These are phyloP conservation scores for Alternaria rosae DNA, from an alignment of 2,329 filamentous ascomycete genomes.

Conservation along the genomic window DNA sequence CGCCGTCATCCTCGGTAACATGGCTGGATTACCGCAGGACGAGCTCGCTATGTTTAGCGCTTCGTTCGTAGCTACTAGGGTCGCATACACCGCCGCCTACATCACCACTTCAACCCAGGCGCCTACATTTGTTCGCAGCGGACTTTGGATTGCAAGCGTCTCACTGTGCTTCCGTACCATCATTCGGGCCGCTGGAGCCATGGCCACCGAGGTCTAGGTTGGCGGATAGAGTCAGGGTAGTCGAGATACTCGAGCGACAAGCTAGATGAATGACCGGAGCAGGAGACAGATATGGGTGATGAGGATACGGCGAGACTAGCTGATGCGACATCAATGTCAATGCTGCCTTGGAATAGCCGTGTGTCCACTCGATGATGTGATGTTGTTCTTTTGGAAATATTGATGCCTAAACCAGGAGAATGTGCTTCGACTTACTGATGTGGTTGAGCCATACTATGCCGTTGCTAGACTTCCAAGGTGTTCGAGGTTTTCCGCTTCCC, in stretches of 20 bases:
- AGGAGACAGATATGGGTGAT: neutral
- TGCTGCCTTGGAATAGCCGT: neutral
- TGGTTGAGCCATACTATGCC: neutral
- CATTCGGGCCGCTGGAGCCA: conserved; percentile 31
- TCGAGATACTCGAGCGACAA: neutral
- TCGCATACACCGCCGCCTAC: conserved; percentile 51
- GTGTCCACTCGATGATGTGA: neutral
- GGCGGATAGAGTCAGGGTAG: neutral
- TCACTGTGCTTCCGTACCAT: conserved; percentile 33
- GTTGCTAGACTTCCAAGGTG: neutral
- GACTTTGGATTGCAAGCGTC: conserved; percentile 28
- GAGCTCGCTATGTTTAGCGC: conserved; percentile 48
- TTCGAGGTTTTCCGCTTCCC: neutral
- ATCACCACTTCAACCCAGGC: conserved; percentile 36
- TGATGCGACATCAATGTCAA: neutral
- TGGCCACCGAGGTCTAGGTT: conserved; percentile 11
- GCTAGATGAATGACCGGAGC: neutral
- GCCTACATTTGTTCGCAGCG: conserved; percentile 25
- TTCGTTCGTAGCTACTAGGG: conserved; percentile 47
- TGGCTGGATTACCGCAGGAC: conserved; percentile 47
- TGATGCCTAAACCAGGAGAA: conserved; percentile 1
- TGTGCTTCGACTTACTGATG: neutral
- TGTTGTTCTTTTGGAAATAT: neutral
- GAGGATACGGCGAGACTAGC: neutral
- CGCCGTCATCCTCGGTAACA: conserved; percentile 53